Evolutionary conservation across 352 stramenopile genomes (phyloP).

Genomic region (Phytopythium ostracodes): DNA sequence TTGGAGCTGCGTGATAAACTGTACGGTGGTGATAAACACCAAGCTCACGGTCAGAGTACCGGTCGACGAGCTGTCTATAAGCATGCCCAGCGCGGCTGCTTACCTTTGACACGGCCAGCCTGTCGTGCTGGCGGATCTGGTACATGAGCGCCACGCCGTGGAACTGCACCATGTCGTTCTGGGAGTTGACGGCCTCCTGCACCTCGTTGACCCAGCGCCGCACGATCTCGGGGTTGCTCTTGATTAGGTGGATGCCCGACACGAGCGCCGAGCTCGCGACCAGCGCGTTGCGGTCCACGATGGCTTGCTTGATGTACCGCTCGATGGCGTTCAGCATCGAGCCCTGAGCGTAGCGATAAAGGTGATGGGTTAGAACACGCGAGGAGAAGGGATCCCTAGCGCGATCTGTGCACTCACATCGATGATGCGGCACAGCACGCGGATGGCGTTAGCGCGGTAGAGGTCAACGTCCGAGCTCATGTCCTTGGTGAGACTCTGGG

Average conservation of each 20-base stretch:
- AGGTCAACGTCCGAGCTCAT: constrained; percentile 98
- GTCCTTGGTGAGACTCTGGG: constrained; percentile 98
- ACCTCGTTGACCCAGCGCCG: constrained; percentile 97
- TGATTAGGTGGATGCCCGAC: constrained; percentile 94
- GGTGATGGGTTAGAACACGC: background rate
- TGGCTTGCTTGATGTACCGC: constrained; percentile 98
- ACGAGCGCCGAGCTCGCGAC: constrained; percentile 97
- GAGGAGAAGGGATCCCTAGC: background rate
- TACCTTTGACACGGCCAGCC: constrained; percentile 96
- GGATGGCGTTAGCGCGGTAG: constrained; percentile 98
- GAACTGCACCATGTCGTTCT: constrained; percentile 99
- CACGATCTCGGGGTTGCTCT: constrained; percentile 90
- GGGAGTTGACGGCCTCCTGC: constrained; percentile 94
- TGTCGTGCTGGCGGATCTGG: constrained; percentile 98
- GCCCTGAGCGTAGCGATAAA: constrained; percentile 26
- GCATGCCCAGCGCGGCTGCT: background rate
- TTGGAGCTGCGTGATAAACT: constrained; percentile 87
- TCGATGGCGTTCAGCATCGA: constrained; percentile 91
- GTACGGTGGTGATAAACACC: background rate
- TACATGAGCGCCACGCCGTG: constrained; percentile 98
- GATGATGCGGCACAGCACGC: constrained; percentile 96
- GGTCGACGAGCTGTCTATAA: background rate
- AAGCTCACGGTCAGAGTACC: background rate
- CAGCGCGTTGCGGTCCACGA: constrained; percentile 97
- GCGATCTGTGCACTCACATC: constrained; percentile 44